Base-by-base conservation (phyloP, 441 rosid genomes). In the Melastoma candidum region DNA sequence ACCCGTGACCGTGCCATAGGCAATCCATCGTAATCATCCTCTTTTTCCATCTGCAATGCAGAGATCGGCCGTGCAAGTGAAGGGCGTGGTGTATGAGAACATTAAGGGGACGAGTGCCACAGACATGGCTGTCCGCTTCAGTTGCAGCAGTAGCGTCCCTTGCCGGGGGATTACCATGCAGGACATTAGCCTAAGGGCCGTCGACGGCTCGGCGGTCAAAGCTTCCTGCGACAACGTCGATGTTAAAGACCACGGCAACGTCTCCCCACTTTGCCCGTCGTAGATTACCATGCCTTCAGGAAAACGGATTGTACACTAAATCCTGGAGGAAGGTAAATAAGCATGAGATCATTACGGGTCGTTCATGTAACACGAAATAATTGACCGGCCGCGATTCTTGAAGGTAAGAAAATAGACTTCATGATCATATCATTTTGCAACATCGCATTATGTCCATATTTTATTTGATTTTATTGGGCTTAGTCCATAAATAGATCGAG, bases 21-120 rank as follows among this genome's bases (percentile, higher is more conserved):
- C 22, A 29, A 3, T 7, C 3, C 7, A 3, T 29, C 36, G 36
- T 29, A 3, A 29, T 29, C 36, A 29, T 29, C 3, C 22, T 17
- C 22, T 17, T 29, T 29, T 29, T 29, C 7, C 36, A 1, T 3
- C 36, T 3, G 7, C 7, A 7, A 29, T 29, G 63, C 76, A 84
- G 83, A 66, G 27, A 24, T 76, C 85, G 0, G 94, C 89, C 2
- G 83, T 90, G 2, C 70, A 79, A 63, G 80, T 90, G 73, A 70
- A 64, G 59, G 70, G 79, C 53, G 94, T 86, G 48, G 57, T 77
- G 69, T 90, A 84, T 73, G 51, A 60, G 63, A 82, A 90, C 73
- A 81, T 90, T 22, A 61, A 54, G 12, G 95, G 95, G 54, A 82
- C 87, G 0, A 84, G 89, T 49, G 74, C 87, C 14, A 77, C 94